Evolutionary conservation across 2,329 filamentous ascomycete species (phyloP).

Genomic region (Fusarium chlamydosporum): DNA sequence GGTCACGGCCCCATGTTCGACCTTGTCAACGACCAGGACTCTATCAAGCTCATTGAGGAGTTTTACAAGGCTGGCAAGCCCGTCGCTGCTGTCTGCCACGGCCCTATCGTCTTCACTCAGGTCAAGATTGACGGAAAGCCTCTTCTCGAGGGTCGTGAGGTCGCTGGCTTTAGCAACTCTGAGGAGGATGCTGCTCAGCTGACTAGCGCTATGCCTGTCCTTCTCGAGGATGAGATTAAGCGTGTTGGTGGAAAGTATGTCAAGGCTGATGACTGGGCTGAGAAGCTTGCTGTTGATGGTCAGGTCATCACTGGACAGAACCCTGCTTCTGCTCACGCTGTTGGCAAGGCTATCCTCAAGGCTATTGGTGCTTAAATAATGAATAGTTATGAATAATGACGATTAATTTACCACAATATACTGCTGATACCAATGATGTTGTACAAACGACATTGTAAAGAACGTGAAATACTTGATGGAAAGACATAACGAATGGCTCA

Average conservation of each 20-base stretch:
- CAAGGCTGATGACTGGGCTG: slow-evolving; percentile 67
- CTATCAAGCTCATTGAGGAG: slow-evolving; percentile 71
- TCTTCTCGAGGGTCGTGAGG: slow-evolving; percentile 68
- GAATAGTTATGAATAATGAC: slow-evolving; percentile 18
- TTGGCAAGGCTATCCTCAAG: slow-evolving; percentile 67
- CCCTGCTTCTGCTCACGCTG: slow-evolving; percentile 64
- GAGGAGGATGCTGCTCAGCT: slow-evolving; percentile 64
- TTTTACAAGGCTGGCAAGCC: slow-evolving; percentile 74
- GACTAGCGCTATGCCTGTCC: slow-evolving; percentile 69
- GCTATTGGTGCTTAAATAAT: slow-evolving; percentile 54
- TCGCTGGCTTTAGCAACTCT: slow-evolving; percentile 75
- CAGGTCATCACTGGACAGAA: slow-evolving; percentile 71
- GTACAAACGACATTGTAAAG: too few species aligned
- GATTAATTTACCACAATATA: not conserved
- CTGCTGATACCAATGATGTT: too few species aligned
- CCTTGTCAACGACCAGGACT: slow-evolving; percentile 69
- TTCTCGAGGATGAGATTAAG: slow-evolving; percentile 69
- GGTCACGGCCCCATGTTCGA: slow-evolving; percentile 77
- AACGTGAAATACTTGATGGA: too few species aligned
- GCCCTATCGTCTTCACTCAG: slow-evolving; percentile 72
- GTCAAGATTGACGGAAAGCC: slow-evolving; percentile 68
- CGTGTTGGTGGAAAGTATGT: slow-evolving; percentile 68
- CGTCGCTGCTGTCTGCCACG: slow-evolving; percentile 78
- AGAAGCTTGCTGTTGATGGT: slow-evolving; percentile 66
- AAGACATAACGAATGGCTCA: too few species aligned